A percentile compares a stretch with the other conserved stretches of the same genome.
phyloP scores from a whole-genome alignment of 768 basidiomycete genomes.

The Lentinula sp. region DNA sequence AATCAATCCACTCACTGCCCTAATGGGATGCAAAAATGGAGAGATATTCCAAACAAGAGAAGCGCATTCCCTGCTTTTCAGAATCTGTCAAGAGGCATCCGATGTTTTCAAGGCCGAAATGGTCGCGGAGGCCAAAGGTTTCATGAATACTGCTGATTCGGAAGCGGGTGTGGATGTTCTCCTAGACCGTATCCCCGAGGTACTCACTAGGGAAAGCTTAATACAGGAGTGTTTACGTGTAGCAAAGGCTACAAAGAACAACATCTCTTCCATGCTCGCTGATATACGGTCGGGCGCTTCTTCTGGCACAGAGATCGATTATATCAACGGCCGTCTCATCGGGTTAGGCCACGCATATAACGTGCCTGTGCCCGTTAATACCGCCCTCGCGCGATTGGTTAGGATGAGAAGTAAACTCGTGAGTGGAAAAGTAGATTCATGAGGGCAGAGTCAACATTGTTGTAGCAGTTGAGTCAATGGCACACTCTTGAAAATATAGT shows the following conservation, averaged over 20 bases:
- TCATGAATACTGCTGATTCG: slow-evolving; percentile 14
- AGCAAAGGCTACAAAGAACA: slow-evolving; percentile 49
- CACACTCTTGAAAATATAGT: too few species aligned
- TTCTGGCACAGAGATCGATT: slow-evolving; percentile 66
- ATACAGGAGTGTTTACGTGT: slow-evolving; percentile 54
- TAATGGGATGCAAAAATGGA: slow-evolving; percentile 78
- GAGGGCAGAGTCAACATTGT: neutral
- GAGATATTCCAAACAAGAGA: slow-evolving; percentile 46
- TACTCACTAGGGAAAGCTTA: slow-evolving; percentile 40
- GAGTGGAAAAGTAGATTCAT: neutral
- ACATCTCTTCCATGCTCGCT: slow-evolving; percentile 76
- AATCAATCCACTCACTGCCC: slow-evolving; percentile 82
- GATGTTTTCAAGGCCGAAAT: slow-evolving; percentile 50
- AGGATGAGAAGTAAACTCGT: slow-evolving; percentile 39
- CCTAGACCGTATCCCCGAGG: slow-evolving; percentile 36
- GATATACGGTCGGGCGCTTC: slow-evolving; percentile 56
- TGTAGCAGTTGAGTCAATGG: neutral
- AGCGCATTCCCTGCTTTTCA: slow-evolving; percentile 37
- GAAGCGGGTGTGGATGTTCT: slow-evolving; percentile 13
- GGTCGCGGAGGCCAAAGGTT: slow-evolving; percentile 31
- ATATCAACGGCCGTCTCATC: slow-evolving; percentile 77
- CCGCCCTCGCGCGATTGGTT: slow-evolving; percentile 51
- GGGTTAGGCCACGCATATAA: slow-evolving; percentile 51
- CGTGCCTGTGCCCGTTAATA: slow-evolving; percentile 53
- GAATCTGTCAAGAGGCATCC: slow-evolving; percentile 71